Evolutionary conservation across 345 rosid genomes (phyloP).

Genomic region (Anacardium occidentale): DNA sequence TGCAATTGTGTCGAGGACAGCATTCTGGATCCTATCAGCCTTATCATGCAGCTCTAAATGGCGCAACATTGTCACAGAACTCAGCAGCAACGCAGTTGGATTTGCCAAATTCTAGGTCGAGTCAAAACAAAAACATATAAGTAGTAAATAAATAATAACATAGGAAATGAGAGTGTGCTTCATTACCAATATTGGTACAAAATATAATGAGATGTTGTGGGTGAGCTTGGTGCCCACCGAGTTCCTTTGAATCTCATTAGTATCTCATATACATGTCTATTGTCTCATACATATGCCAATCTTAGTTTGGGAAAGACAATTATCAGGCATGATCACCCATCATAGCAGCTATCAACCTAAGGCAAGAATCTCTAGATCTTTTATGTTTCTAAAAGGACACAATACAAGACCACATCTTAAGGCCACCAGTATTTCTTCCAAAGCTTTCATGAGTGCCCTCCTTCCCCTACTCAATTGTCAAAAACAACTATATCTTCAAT

Average conservation of each 20-base stretch:
- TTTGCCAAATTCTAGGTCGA: conserved; percentile 73
- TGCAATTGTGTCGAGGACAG: conserved; percentile 76
- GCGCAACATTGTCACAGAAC: conserved; percentile 81
- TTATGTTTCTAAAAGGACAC: neutral
- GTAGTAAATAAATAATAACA: neutral
- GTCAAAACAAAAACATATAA: conserved; percentile 11
- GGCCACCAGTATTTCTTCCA: neutral
- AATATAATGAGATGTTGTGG: neutral
- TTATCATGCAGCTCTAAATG: conserved; percentile 74
- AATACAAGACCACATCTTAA: neutral
- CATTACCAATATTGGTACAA: neutral
- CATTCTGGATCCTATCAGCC: conserved; percentile 83
- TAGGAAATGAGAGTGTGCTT: conserved; percentile 3
- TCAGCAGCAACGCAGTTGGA: conserved; percentile 88
- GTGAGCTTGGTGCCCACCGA: neutral
- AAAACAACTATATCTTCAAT: neutral
- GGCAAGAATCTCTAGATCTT: neutral
- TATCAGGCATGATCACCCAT: neutral
- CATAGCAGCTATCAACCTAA: neutral
- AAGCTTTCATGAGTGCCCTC: neutral
- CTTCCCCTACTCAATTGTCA: neutral
- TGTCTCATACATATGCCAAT: neutral
- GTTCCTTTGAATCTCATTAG: too few species aligned
- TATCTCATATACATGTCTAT: neutral
- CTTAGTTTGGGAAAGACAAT: neutral